A percentile compares a stretch with the other conserved stretches of the same genome.
These are phyloP conservation scores for Sapria himalayana DNA, from an alignment of 345 rosid genomes.

Conservation along the genomic window DNA sequence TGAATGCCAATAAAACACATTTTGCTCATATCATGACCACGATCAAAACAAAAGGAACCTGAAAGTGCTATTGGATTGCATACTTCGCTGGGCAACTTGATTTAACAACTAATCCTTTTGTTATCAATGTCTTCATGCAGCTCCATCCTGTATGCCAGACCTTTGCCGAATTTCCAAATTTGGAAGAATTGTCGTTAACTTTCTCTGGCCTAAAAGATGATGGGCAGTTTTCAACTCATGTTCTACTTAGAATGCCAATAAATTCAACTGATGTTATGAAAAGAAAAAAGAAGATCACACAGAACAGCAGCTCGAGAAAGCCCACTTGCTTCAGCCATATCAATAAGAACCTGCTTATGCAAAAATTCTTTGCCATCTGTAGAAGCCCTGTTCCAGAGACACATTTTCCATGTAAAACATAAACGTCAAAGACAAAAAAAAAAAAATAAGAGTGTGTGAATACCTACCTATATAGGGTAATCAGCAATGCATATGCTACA, in stretches of 20 bases:
- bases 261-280: too few species aligned
- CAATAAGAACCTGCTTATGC: slow-evolving; percentile 76
- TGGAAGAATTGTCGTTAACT: slow-evolving; percentile 47
- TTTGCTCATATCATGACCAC: too few species aligned
- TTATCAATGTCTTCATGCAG: slow-evolving; percentile 66
- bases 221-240: too few species aligned
- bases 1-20: too few species aligned
- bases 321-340: slow-evolving; percentile 88
- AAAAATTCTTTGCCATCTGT: slow-evolving; percentile 45
- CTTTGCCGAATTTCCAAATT: slow-evolving; percentile 52
- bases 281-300: slow-evolving; percentile 30
- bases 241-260: too few species aligned
- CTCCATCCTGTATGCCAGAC: slow-evolving; percentile 95
- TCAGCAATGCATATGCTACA: slow-evolving; percentile 67
- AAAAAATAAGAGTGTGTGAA: neutral
- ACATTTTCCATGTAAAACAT: slow-evolving; percentile 4
- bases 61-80: slow-evolving; percentile 6
- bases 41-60: too few species aligned
- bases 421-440: slow-evolving; percentile 1
- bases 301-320: slow-evolving; percentile 53
- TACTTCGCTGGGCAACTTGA: slow-evolving; percentile 94
- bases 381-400: slow-evolving; percentile 26
- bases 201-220: slow-evolving; percentile 66
- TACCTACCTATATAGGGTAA: slow-evolving; percentile 49
- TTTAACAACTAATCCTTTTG: slow-evolving; percentile 70